A percentile compares a stretch with the other conserved stretches of the same genome.
Evolutionary conservation across 192 early-diverging fungal genomes (phyloP).

Genomic region (Jimgerdemannia flammicorona): DNA sequence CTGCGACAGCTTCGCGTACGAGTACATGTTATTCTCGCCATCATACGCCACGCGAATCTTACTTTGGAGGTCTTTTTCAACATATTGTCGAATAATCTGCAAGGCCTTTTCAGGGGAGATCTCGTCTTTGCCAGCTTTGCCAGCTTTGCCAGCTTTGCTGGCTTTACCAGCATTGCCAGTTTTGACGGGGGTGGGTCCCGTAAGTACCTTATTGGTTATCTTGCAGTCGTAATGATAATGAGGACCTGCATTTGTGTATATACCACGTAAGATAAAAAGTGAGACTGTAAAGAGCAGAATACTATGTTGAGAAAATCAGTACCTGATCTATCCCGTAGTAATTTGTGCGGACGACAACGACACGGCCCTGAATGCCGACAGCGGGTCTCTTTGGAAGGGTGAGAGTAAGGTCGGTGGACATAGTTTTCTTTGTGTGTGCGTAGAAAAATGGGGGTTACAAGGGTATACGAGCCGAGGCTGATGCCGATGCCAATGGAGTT

Average conservation of each 20-base stretch:
- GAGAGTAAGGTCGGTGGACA: too few relatives aligned
- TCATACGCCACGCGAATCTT: not conserved
- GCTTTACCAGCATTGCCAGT: too few relatives aligned
- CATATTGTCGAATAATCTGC: not conserved
- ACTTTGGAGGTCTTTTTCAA: not conserved
- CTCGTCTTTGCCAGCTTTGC: too few relatives aligned
- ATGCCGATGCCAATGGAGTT: too few relatives aligned
- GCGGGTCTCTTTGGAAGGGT: conserved; percentile 22
- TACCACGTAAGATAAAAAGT: not conserved
- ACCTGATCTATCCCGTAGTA: conserved; percentile 45
- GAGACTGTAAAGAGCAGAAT: not conserved
- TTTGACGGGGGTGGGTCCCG: not conserved
- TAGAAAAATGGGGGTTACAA: too few relatives aligned
- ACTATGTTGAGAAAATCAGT: not conserved
- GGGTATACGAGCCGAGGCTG: too few relatives aligned
- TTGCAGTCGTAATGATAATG: not conserved
- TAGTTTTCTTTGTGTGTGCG: too few relatives aligned
- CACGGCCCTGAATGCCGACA: conserved; percentile 39
- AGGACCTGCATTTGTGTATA: not conserved
- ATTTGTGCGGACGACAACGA: conserved; percentile 56
- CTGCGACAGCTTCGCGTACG: not conserved
- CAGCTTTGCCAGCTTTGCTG: too few relatives aligned
- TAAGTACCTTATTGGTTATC: not conserved
- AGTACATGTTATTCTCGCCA: not conserved
- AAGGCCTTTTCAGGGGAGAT: not conserved